Base-by-base conservation (phyloP, 345 rosid genomes). In the Citrus sp. region DNA sequence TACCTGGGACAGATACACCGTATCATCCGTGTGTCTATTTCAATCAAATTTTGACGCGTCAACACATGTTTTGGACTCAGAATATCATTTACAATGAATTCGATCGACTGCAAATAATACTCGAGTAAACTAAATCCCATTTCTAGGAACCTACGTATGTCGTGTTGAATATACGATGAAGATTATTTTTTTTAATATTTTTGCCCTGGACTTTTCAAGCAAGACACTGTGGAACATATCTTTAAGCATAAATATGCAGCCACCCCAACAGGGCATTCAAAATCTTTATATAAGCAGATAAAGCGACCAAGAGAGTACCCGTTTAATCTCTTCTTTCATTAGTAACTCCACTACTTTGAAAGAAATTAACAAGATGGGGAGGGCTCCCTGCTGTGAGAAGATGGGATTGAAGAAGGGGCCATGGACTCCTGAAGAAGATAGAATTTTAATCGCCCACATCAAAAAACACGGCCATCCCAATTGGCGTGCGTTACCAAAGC, bases 381-480 rank as follows among this genome's bases (percentile, higher is more conserved):
- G 98, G 85, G 93, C 94, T 87, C 98, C 98, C 74, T 93, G 97
- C 78, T 93, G 98, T 69, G 93, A 90, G 79, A 89, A 93, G 84
- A 86, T 82, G 90, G 97, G 98, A 6, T 59, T 92, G 85, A 94
- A 92, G 78, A 92, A 74, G 81, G 97, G 97, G 25, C 94, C 92
- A 75, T 90, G 97, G 97, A 89, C 87, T 2, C 73, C 81, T 51
- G 90, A 94, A 79, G 98, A 93, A 86, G 98, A 94, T 75, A 78
- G 80, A 77, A 82, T 90, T 24, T 86, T 94, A 74, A 72, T 90
- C 73, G 85, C 89, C 30, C 85, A 84, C 71, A 78, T 94, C 69
- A 81, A 67, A 35, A 85, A 82, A 25, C 64, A 88, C 62, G 98
- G 98, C 74, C 98, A 94, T 76, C 73, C 70, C 67, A 90, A 90